phyloP scores from a whole-genome alignment of 176 grass and related monocot genomes.

The Elymus sibiricus region DNA sequence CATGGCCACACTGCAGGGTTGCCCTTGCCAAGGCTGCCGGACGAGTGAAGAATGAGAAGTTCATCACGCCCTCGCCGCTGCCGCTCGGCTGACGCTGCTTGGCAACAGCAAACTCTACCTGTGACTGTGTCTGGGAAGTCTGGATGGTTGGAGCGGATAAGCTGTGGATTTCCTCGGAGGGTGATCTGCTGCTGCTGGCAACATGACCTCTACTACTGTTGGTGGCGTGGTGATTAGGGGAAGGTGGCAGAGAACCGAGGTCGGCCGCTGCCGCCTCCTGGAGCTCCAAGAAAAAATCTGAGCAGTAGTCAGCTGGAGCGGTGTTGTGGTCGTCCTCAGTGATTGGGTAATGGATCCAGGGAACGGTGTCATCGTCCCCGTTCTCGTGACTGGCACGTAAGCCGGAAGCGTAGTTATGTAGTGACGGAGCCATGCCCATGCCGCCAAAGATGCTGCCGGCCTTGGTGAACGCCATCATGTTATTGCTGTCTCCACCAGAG shows the following conservation, averaged over 20 bases:
- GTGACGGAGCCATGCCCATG: constrained; percentile 4
- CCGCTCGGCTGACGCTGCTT: no score
- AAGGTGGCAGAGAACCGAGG: constrained; percentile 17
- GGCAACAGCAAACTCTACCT: no score
- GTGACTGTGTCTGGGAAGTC: constrained; percentile 19
- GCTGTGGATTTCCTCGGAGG: constrained; percentile 24
- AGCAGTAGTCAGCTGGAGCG: constrained; percentile 13
- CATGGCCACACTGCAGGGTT: no score
- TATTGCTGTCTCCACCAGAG: background rate
- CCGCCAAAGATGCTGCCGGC: background rate
- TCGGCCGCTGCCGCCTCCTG: background rate
- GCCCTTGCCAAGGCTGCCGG: no score
- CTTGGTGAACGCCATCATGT: constrained; percentile 9
- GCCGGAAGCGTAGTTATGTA: constrained; percentile 22
- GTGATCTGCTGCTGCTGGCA: constrained; percentile 13
- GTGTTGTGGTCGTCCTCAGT: constrained; percentile 27
- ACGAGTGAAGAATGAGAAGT: no score
- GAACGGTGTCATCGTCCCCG: constrained; percentile 35
- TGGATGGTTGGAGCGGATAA: background rate
- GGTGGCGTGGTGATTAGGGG: constrained; percentile 21
- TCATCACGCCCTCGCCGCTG: no score
- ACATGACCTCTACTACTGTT: background rate
- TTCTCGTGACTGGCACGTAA: constrained; percentile 14
- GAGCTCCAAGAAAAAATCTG: constrained; percentile 40
- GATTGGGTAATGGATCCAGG: constrained; percentile 48